Percentiles rank a stretch among this genome's conserved stretches.
These are phyloP conservation scores for Pleurotus cornucopiae DNA, from an alignment of 768 basidiomycete genomes.

Conservation along the genomic window DNA sequence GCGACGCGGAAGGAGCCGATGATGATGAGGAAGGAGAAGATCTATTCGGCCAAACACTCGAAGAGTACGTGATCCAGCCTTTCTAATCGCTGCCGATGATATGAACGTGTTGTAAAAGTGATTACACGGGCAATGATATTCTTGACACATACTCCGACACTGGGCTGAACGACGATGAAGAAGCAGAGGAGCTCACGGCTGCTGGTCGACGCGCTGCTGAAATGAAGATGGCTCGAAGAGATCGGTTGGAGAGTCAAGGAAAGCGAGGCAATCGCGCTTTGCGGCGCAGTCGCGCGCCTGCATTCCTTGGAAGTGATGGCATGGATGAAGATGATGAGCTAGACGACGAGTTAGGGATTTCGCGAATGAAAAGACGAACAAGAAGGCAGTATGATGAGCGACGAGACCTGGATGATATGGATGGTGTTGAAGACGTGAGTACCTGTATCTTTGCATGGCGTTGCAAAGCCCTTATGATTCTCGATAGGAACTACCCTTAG, in stretches of 20 bases:
- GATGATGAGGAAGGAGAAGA: slow-evolving; percentile 75
- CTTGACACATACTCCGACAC: slow-evolving; percentile 87
- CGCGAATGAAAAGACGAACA: slow-evolving; percentile 75
- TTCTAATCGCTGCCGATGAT: slow-evolving; percentile 8
- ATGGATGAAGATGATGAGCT: slow-evolving; percentile 72
- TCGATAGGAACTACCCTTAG: slow-evolving; percentile 83
- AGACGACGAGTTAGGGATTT: slow-evolving; percentile 60
- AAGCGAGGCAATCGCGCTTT: slow-evolving; percentile 71
- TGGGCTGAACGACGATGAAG: slow-evolving; percentile 81
- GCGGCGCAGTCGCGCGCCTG: slow-evolving; percentile 76
- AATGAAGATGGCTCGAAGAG: slow-evolving; percentile 81
- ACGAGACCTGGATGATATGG: slow-evolving; percentile 85
- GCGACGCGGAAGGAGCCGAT: slow-evolving; percentile 62
- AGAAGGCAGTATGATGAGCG: slow-evolving; percentile 94
- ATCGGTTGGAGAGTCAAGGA: slow-evolving; percentile 67
- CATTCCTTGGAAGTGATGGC: slow-evolving; percentile 83
- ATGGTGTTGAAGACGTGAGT: slow-evolving; percentile 81
- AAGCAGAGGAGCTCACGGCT: slow-evolving; percentile 61
- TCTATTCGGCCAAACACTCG: slow-evolving; percentile 78
- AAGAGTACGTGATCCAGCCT: slow-evolving; percentile 47
- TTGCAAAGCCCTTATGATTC: slow-evolving; percentile 13
- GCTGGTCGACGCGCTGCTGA: slow-evolving; percentile 80
- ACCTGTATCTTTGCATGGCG: neutral
- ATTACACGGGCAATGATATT: slow-evolving; percentile 79
- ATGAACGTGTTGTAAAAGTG: slow-evolving; percentile 37